Evolutionary conservation across 2,329 filamentous ascomycete genomes (phyloP), one percentile per base, ranked within the genome.

Genomic region (Cucurbitaria berberidis): DNA sequence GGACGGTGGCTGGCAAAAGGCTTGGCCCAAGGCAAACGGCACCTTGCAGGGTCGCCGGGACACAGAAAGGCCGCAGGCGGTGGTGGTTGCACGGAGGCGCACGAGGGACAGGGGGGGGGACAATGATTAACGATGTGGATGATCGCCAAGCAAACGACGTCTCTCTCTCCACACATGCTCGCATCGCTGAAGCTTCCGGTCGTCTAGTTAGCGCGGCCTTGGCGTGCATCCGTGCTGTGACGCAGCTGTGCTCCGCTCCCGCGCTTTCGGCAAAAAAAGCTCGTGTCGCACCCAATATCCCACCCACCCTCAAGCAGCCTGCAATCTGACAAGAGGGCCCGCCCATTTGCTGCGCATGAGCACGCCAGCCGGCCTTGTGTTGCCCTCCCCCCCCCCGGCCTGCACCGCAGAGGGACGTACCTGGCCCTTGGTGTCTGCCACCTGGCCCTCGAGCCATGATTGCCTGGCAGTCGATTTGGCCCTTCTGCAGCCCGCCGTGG

Each of bases 231-330:
- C 60, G 49, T 61, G 53, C 59, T 49, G 65, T 72, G 69, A 69
- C 68, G 69, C 65, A 69, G 65, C 64, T 59, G 57, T 57, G 62
- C 67, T 69, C 65, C 68, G 64, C 68, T 66, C 66, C 67, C 68
- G 65, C 67, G 60, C 63, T 66, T 62, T 63, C 69, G 67, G 65
- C 60, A 62, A 51, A 60, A 51, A 60, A 62, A 62, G 60, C 65
- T 68, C 64, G 66, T 67, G 67, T 68, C 58, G 67, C 62, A 56
- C 57, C 65, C 62, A 59, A 48, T 53, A n/a, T n/a, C n/a, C n/a
- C n/a, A n/a, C 56, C 64, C 65, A 53, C 67, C 68, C 63, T 67
- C 63, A 54, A 55, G 59, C 60, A 50, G 56, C 50, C 60, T 59
- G 59, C 64, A 63, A 57, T 63, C 60, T 66, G 63, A 69, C 66